These are phyloP conservation scores for Solanum lycopersicoides DNA, from an alignment of 257 asterid genomes.

Conservation along the genomic window DNA sequence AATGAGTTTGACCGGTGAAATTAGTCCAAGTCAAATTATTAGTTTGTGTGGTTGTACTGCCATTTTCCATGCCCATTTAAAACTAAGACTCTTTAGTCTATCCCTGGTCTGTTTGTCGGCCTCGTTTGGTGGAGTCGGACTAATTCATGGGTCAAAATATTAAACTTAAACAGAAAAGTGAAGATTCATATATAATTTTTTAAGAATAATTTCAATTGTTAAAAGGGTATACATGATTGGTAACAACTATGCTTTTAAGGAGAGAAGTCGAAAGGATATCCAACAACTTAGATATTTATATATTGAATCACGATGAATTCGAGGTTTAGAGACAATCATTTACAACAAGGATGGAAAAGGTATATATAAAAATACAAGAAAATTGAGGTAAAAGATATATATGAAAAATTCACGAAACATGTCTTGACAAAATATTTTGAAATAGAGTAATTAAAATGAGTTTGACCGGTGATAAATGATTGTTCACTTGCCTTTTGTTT, in stretches of 20 bases:
- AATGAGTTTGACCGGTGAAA: neutral
- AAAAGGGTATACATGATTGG: neutral
- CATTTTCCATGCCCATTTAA: no score
- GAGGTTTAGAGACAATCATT: neutral
- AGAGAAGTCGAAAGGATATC: no score
- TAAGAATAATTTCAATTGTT: neutral
- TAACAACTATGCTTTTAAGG: no score
- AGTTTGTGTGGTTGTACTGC: no score
- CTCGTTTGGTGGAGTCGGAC: neutral
- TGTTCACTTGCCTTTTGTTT: neutral
- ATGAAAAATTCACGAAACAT: neutral
- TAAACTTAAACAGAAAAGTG: neutral
- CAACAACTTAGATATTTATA: neutral
- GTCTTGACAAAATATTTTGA: neutral
- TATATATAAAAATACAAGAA: no score
- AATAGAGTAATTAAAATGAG: neutral
- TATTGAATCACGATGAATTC: no score
- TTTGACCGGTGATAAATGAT: neutral
- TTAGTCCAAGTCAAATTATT: neutral
- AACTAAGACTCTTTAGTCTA: no score
- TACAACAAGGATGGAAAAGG: no score
- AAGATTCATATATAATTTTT: neutral
- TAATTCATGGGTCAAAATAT: neutral
- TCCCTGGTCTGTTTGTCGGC: no score
- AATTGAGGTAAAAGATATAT: no score